Conservation (phyloP, 1,139 yeast genomes). For the Debaryomyces sp. region DNA sequence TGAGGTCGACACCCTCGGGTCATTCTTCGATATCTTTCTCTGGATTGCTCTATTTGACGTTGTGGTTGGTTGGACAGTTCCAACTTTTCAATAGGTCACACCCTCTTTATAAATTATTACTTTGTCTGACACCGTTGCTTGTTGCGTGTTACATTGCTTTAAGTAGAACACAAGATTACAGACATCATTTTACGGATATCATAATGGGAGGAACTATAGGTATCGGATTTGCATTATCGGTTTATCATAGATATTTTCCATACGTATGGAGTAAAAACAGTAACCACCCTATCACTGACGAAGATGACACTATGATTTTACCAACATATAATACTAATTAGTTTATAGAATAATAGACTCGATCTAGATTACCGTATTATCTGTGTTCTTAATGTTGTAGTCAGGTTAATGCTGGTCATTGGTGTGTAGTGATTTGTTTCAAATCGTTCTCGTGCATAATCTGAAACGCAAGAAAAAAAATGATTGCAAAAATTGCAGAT, state of each 20-base stretch:
- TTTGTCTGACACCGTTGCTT: slow-evolving; percentile 28
- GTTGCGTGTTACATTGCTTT: slow-evolving; percentile 41
- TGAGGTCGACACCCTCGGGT: slow-evolving; percentile 52
- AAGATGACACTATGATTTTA: slow-evolving; percentile 13
- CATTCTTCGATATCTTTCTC: slow-evolving; percentile 49
- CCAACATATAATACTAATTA: slow-evolving; percentile 11
- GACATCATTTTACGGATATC: slow-evolving; percentile 49
- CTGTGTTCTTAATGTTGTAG: not conserved
- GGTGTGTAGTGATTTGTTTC: not conserved
- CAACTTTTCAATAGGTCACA: slow-evolving; percentile 18
- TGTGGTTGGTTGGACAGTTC: slow-evolving; percentile 46
- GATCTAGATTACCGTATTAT: not conserved
- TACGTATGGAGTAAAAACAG: slow-evolving; percentile 14
- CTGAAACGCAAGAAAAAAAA: slow-evolving; percentile 2
- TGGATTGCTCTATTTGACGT: slow-evolving; percentile 39
- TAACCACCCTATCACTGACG: slow-evolving; percentile 15
- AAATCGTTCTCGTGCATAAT: not conserved
- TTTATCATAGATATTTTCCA: slow-evolving; percentile 49
- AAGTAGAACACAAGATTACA: slow-evolving; percentile 45
- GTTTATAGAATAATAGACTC: not conserved
- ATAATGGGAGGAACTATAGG: slow-evolving; percentile 40
- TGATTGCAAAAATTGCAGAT: slow-evolving; percentile 2
- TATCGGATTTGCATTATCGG: slow-evolving; percentile 10
- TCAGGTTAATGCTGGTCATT: not conserved
- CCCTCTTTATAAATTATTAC: slow-evolving; percentile 15